Evolutionary conservation across 2,329 filamentous ascomycete species (phyloP), one percentile per base, ranked within the genome.

Genomic region (Bipolaris zeicola): DNA sequence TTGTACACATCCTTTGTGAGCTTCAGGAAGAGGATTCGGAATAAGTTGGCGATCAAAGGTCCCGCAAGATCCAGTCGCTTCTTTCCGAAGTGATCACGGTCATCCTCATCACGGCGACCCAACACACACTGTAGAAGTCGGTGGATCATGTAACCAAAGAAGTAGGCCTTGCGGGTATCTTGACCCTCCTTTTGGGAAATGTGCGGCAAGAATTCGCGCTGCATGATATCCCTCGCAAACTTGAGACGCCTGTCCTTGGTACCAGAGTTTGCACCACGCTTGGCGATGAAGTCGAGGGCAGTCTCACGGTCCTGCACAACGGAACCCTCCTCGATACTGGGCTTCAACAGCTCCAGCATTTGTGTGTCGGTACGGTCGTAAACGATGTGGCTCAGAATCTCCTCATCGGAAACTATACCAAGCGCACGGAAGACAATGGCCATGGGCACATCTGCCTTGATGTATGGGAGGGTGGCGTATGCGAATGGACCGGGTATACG

Each of bases 101-200:
- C 95, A 71, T 99, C 95, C 24, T 92, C 92, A 74, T 98, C 95
- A 61, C 92, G 89, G 60, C 95, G 89, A 49, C 95, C 96, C 45
- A 99, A 84, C 52, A 93, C 91, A 74, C 93, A 96, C 77, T 97
- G 94, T 22, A 98, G 83, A 67, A 99, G 85, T 74, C 95, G 90
- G 78, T 99, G 94, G 44, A 98, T 91, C 94, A 99, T 99, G 79
- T 99, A 99, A 20, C 96, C 95, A 46, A 99, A 82, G 83, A 98
- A 99, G 79, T 96, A 99, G 2, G 96, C 95, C 76, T 99, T 99
- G 57, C 92, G 84, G 1, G 94, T 98, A 76, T 98, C 94, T 66
- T 92, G 96, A 26, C 95, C 95, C 77, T 97, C 92, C 59, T 86
- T 88, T 75, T 99, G 95, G 1, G 94, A 97, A 60, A 99, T 98